Evolutionary conservation across 306 rosid genomes (phyloP).

Genomic region (Cucumis melo): DNA sequence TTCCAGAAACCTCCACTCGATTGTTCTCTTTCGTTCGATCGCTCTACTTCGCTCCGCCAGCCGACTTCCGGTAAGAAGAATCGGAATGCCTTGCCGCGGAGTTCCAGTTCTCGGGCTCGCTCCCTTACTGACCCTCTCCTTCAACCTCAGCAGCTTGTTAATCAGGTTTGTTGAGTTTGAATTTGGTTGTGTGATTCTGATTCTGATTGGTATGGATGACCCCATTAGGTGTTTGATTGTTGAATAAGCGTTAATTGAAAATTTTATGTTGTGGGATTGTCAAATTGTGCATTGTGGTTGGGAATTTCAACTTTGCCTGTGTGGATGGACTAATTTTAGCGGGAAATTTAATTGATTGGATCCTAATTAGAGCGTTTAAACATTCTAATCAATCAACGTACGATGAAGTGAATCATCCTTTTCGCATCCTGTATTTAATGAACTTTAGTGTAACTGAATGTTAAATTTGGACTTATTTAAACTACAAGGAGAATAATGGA

Average conservation of each 20-base stretch:
- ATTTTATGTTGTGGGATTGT: not conserved
- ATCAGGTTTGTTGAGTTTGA: constrained; percentile 29
- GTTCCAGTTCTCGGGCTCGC: constrained; percentile 77
- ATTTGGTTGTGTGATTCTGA: not conserved
- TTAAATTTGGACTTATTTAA: not conserved
- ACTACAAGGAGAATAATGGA: not conserved
- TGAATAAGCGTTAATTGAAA: not conserved
- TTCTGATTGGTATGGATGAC: not conserved
- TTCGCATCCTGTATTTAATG: not conserved
- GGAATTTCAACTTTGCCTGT: not conserved
- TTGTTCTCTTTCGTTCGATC: constrained; percentile 45
- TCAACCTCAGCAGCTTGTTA: constrained; percentile 76
- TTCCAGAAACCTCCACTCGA: constrained; percentile 37
- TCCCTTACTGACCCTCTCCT: constrained; percentile 75
- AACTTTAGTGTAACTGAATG: not conserved
- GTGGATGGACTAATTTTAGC: not conserved
- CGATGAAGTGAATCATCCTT: not conserved
- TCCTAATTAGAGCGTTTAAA: not conserved
- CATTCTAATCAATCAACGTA: not conserved
- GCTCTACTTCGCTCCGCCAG: constrained; percentile 59
- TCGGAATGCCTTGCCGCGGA: constrained; percentile 38
- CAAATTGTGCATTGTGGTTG: not conserved
- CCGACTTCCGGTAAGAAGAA: constrained; percentile 39
- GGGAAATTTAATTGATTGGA: not conserved
- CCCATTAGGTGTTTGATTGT: not conserved